phyloP scores from a whole-genome alignment of 2,329 filamentous ascomycete species.

The Aspergillus eucalypticola region DNA sequence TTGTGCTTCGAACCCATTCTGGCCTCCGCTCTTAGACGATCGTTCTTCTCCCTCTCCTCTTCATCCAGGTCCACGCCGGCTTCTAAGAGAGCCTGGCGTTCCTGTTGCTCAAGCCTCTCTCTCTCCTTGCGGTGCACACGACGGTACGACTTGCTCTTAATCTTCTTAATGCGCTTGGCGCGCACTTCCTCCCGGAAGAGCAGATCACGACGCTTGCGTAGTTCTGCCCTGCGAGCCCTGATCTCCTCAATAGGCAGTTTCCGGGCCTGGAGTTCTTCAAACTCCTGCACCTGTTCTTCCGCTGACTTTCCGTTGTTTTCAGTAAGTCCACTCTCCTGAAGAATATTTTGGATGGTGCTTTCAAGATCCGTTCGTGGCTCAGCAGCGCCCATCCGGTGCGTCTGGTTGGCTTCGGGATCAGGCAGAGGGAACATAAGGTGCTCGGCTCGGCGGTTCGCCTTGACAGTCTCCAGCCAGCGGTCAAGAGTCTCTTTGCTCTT shows the following conservation, averaged over 20 bases:
- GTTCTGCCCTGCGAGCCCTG: slow-evolving; percentile 69
- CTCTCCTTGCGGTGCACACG: slow-evolving; percentile 83
- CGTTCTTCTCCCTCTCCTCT: slow-evolving; percentile 64
- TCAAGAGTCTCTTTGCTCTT: slow-evolving; percentile 90
- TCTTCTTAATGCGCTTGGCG: slow-evolving; percentile 94
- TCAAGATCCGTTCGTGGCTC: slow-evolving; percentile 79
- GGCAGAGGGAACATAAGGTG: slow-evolving; percentile 85
- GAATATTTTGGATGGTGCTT: slow-evolving; percentile 79
- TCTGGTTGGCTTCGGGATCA: slow-evolving; percentile 64
- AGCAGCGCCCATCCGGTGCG: slow-evolving; percentile 57
- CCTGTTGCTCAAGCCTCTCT: slow-evolving; percentile 59
- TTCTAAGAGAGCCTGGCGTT: slow-evolving; percentile 59
- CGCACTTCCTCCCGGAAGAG: slow-evolving; percentile 86
- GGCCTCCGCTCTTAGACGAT: slow-evolving; percentile 77
- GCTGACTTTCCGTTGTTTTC: slow-evolving; percentile 58
- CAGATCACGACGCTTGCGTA: slow-evolving; percentile 78
- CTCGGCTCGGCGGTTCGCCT: slow-evolving; percentile 87
- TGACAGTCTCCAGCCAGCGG: slow-evolving; percentile 93
- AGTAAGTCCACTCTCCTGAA: slow-evolving; percentile 80
- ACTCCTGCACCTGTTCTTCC: slow-evolving; percentile 67
- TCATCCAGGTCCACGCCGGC: slow-evolving; percentile 63
- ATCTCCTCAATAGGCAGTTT: slow-evolving; percentile 72
- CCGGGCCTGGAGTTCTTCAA: slow-evolving; percentile 69
- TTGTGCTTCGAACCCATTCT: slow-evolving; percentile 82
- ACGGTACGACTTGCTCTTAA: slow-evolving; percentile 95